Conservation (phyloP, 139 green algal genomes). For the Monoraphidium neglectum region DNA sequence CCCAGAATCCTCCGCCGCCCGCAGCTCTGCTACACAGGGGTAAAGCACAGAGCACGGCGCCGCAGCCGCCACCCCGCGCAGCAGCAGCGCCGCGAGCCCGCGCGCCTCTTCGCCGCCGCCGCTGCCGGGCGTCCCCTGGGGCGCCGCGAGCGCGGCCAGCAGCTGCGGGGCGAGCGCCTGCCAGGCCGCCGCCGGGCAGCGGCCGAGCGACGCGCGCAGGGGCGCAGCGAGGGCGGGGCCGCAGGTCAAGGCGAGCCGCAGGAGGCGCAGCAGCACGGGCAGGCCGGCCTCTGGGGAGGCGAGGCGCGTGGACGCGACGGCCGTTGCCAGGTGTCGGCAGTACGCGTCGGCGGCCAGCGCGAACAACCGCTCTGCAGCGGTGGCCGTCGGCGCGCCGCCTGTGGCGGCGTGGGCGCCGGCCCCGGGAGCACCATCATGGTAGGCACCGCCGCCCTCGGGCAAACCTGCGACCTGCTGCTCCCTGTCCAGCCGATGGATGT, state of each 20-base stretch:
- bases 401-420: no score
- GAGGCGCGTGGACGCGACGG: slow-evolving; percentile 8
- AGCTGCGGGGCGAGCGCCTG: slow-evolving; percentile 58
- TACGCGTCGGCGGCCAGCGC: slow-evolving; percentile 28
- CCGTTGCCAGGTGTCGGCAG: slow-evolving; percentile 37
- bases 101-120: no score
- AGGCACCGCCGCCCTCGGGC: no score
- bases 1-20: slow-evolving; percentile 16
- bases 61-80: slow-evolving; percentile 34
- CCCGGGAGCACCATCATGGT: no score
- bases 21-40: slow-evolving; percentile 35
- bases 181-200: slow-evolving; percentile 48
- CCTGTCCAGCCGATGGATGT: slow-evolving; percentile 11
- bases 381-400: no score
- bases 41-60: slow-evolving; percentile 65
- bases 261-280: slow-evolving; percentile 46
- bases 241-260: slow-evolving; percentile 40
- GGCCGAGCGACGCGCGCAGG: slow-evolving; percentile 26
- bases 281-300: slow-evolving; percentile 33
- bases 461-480: no score
- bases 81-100: slow-evolving; percentile 30
- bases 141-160: slow-evolving; percentile 50
- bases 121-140: not conserved
- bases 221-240: slow-evolving; percentile 18
- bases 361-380: no score